Base-by-base conservation (phyloP, 2,329 filamentous ascomycete genomes). In the Colletotrichum abscissum region DNA sequence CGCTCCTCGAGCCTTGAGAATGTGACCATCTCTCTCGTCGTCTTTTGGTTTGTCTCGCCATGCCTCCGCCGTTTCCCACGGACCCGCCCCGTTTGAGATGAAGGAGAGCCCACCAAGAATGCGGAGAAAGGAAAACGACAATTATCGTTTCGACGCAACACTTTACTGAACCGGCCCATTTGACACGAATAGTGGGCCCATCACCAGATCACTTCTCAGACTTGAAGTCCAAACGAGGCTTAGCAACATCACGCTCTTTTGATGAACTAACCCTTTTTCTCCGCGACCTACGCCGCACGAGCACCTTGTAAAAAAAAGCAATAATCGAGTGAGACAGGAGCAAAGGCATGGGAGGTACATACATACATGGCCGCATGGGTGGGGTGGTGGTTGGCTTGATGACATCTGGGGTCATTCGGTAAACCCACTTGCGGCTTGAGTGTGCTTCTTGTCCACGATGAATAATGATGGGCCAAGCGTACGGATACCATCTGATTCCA, bases 131-230 rank as follows among this genome's bases (percentile, higher is more conserved):
- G 4, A 52, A 22, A 19, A 63, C 24, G 11, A 35, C 60, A 52
- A 49, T 49, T n/a, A 24, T 59, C 56, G 65, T 59, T 72, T 59
- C 59, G 26, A 42, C 46, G 60, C 59, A 69, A 65, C 55, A 22
- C 33, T 35, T 35, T 35, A 35, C n/a, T n/a, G 30, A 14, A 33
- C 19, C 42, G 11, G 38, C 54, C 19, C 55, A 46, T 55, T 69
- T 62, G 67, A 70, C 55, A 64, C 33, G 59, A 65, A 70, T 30
- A 65, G 55, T 65, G 66, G 62, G 55, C 26, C 70, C 60, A 69
- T 70, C 67, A 65, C 67, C 66, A 60, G 70, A 69, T 69, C 65
- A 63, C 59, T 63, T 63, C 69, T 68, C 52, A 64, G 54, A 69
- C 33, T 56, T 35, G 24, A 54, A 35, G 54, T 65, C 54, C 55